A percentile compares a stretch with the other conserved stretches of the same genome.
phyloP scores from a whole-genome alignment of 805 yeast genomes.

The Clavispora asparagi region DNA sequence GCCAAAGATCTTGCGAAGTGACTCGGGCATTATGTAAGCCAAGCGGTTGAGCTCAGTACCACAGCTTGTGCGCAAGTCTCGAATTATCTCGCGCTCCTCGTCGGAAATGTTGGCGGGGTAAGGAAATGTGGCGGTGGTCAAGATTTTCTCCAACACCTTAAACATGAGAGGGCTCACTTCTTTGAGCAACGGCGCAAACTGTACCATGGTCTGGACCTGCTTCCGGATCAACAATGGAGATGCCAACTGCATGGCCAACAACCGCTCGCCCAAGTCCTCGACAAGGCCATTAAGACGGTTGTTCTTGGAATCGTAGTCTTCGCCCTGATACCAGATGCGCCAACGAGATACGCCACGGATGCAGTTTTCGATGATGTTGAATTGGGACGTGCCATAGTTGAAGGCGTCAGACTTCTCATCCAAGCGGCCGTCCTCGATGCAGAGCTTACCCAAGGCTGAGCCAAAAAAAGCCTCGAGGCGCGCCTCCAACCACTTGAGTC shows the following conservation, averaged over 20 bases:
- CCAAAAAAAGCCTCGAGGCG: conserved; percentile 70
- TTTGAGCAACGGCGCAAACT: conserved; percentile 85
- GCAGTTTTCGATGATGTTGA: conserved; percentile 82
- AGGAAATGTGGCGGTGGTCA: conserved; percentile 79
- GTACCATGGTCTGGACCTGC: conserved; percentile 87
- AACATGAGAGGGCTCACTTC: conserved; percentile 73
- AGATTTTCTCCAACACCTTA: conserved; percentile 74
- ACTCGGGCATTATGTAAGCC: conserved; percentile 92
- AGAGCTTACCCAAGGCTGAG: conserved; percentile 60
- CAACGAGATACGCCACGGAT: conserved; percentile 91
- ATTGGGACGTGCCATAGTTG: conserved; percentile 72
- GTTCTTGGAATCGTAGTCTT: conserved; percentile 48
- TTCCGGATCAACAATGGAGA: conserved; percentile 81
- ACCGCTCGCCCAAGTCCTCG: conserved; percentile 66
- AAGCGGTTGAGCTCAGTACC: conserved; percentile 92
- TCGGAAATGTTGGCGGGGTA: conserved; percentile 64
- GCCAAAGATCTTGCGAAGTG: conserved; percentile 71
- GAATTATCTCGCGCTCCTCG: conserved; percentile 71
- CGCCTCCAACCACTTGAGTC: conserved; percentile 75
- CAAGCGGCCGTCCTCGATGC: conserved; percentile 50
- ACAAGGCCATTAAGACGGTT: conserved; percentile 48
- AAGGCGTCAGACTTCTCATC: conserved; percentile 62
- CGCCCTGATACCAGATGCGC: conserved; percentile 82
- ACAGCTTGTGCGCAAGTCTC: conserved; percentile 85
- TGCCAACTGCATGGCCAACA: conserved; percentile 67